Evolutionary conservation across 73 alveolate genomes (phyloP).

Genomic region (Paramecium pentaurelia): DNA sequence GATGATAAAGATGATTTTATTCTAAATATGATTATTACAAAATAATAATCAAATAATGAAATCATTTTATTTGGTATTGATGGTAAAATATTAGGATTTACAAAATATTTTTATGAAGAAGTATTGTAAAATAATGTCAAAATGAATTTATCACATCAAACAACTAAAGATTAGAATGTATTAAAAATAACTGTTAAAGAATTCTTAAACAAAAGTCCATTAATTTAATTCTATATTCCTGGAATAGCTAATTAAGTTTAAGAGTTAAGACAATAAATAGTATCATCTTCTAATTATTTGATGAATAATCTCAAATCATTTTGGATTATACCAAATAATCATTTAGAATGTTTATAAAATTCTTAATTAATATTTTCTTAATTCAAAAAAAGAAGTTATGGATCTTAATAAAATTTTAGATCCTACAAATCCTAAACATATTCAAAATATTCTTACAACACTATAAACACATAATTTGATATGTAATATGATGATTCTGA

Average conservation of each 20-base stretch:
- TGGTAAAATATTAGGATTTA: neutral
- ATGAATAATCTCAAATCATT: neutral
- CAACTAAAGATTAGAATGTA: neutral
- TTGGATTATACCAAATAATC: neutral
- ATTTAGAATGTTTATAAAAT: neutral
- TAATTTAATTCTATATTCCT: neutral
- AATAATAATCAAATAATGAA: neutral
- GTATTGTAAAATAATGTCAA: neutral
- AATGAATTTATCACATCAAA: neutral
- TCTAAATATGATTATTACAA: neutral
- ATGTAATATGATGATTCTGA: neutral
- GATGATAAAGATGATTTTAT: neutral
- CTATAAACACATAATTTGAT: neutral
- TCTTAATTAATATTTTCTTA: neutral
- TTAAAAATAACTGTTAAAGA: neutral
- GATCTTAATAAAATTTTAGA: neutral
- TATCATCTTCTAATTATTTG: neutral
- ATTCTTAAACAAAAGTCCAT: neutral
- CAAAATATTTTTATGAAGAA: neutral
- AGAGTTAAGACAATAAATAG: neutral
- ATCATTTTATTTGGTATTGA: constrained; percentile 1
- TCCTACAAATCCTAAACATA: neutral
- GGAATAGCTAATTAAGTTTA: neutral
- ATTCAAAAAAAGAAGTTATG: neutral
- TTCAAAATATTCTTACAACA: neutral